These are phyloP conservation scores for Cryptococcus hybrid DNA, from an alignment of 1,284 basidiomycete species.

Conservation along the genomic window DNA sequence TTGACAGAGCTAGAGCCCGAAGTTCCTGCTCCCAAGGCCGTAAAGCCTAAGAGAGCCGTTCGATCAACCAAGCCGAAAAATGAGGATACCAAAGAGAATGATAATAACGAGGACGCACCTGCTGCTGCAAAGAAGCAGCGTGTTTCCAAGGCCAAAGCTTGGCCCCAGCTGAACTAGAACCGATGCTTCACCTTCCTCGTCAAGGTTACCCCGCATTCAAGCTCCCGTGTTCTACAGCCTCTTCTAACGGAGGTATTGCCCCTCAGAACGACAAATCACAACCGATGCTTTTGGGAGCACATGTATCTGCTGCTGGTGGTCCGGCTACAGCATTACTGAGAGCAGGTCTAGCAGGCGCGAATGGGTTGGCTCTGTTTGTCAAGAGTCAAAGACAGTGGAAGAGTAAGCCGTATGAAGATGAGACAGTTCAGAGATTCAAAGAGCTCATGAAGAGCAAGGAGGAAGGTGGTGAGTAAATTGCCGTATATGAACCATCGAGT, in stretches of 20 bases:
- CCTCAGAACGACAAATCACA: slow-evolving; percentile 9
- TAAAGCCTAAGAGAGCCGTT: too few species aligned
- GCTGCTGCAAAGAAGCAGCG: slow-evolving; percentile 21
- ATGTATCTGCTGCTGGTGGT: slow-evolving; percentile 76
- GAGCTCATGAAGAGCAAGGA: slow-evolving; percentile 52
- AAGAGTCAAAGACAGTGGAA: slow-evolving; percentile 81
- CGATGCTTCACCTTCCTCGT: slow-evolving; percentile 36
- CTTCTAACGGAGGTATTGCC: slow-evolving; percentile 22
- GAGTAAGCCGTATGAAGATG: slow-evolving; percentile 54
- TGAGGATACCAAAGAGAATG: neutral
- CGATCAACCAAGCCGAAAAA: neutral
- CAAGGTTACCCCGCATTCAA: slow-evolving; percentile 34
- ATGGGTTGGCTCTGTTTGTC: slow-evolving; percentile 77
- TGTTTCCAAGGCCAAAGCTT: slow-evolving; percentile 23
- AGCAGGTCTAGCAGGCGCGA: slow-evolving; percentile 71
- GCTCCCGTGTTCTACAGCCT: slow-evolving; percentile 9
- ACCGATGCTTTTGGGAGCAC: slow-evolving; percentile 62
- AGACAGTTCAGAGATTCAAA: slow-evolving; percentile 16
- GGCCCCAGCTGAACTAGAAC: slow-evolving; percentile 43
- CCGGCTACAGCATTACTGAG: slow-evolving; percentile 70
- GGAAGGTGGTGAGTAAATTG: slow-evolving; percentile 33
- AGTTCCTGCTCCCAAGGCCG: too few species aligned
- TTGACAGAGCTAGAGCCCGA: neutral
- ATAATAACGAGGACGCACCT: neutral
- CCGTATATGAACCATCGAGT: neutral